Conservation (phyloP, 139 green algal genomes). For the Mesostigma viride region DNA sequence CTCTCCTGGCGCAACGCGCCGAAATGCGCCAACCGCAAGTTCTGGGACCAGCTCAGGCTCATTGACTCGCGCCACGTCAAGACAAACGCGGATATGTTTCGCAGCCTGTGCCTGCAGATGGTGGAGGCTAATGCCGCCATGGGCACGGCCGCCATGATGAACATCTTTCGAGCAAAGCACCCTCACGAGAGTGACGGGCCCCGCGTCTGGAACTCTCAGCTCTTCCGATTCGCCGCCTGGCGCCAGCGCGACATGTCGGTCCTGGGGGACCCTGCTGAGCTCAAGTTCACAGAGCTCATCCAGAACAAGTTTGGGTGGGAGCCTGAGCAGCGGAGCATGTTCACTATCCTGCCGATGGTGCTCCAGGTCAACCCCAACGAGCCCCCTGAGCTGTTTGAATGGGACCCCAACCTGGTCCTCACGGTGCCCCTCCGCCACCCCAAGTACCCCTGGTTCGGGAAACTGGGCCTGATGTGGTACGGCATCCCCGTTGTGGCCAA, state of each 20-base stretch:
- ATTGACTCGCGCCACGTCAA: constrained; percentile 31
- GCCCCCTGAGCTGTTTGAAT: constrained; percentile 29
- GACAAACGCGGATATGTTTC: constrained; percentile 34
- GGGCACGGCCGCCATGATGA: too few relatives aligned
- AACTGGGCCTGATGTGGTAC: constrained; percentile 40
- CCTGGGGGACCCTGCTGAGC: constrained; percentile 18
- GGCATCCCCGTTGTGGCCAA: constrained; percentile 31
- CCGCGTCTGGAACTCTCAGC: constrained; percentile 43
- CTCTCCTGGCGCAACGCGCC: constrained; percentile 42
- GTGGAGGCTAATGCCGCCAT: too few relatives aligned
- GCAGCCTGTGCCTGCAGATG: constrained; percentile 7
- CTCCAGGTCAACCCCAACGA: constrained; percentile 30
- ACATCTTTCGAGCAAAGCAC: constrained; percentile 28
- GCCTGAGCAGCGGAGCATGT: constrained; percentile 13
- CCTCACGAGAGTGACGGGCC: constrained; percentile 29
- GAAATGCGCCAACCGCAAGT: constrained; percentile 42
- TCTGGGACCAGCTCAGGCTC: constrained; percentile 33
- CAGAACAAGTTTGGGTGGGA: constrained; percentile 32
- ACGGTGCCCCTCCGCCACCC: constrained; percentile 19
- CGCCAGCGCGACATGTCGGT: neutral
- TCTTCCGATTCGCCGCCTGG: constrained; percentile 24
- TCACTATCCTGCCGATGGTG: constrained; percentile 36
- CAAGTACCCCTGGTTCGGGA: constrained; percentile 23
- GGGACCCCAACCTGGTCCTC: constrained; percentile 27
- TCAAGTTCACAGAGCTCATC: constrained; percentile 35